These are phyloP conservation scores for Microcyclosporella mali DNA, from an alignment of 2,329 filamentous ascomycete genomes.

Conservation along the genomic window DNA sequence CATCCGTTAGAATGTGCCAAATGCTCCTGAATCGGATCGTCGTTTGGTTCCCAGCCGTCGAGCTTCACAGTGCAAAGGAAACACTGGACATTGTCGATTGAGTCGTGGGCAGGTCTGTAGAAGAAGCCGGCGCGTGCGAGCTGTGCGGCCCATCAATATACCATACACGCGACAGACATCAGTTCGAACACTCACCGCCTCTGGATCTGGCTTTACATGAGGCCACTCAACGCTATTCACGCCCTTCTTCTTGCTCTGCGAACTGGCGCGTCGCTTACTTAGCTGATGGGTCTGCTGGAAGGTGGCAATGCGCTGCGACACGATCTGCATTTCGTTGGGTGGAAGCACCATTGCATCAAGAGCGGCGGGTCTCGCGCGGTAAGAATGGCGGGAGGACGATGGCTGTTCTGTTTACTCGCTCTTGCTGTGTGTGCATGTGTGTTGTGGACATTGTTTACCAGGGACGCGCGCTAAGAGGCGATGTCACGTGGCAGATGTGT, in stretches of 20 bases:
- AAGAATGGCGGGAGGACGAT: no score
- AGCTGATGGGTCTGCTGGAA: constrained; percentile 62
- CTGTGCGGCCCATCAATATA: constrained; percentile 41
- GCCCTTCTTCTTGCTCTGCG: constrained; percentile 49
- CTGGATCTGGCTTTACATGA: constrained; percentile 60
- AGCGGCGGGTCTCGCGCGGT: neutral
- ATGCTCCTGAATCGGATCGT: constrained; percentile 80
- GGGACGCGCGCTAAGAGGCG: neutral
- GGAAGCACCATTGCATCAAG: constrained; percentile 24
- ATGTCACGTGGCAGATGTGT: neutral
- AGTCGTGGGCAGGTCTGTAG: constrained; percentile 68
- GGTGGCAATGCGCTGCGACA: constrained; percentile 70
- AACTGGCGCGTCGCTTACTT: constrained; percentile 65
- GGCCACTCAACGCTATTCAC: constrained; percentile 63
- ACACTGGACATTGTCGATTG: constrained; percentile 82
- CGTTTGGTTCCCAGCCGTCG: constrained; percentile 85
- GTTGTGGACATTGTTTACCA: neutral
- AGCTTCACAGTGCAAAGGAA: constrained; percentile 79
- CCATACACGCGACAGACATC: constrained; percentile 4
- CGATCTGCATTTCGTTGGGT: constrained; percentile 52
- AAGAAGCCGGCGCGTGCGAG: constrained; percentile 89
- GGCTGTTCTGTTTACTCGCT: neutral
- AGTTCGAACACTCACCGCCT: constrained; percentile 48
- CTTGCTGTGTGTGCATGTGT: neutral
- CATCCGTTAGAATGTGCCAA: constrained; percentile 74